Percentiles rank a stretch among this genome's conserved stretches.
Evolutionary conservation across 2,329 filamentous ascomycete species (phyloP).

Genomic region (Lachnellula subtilissima): DNA sequence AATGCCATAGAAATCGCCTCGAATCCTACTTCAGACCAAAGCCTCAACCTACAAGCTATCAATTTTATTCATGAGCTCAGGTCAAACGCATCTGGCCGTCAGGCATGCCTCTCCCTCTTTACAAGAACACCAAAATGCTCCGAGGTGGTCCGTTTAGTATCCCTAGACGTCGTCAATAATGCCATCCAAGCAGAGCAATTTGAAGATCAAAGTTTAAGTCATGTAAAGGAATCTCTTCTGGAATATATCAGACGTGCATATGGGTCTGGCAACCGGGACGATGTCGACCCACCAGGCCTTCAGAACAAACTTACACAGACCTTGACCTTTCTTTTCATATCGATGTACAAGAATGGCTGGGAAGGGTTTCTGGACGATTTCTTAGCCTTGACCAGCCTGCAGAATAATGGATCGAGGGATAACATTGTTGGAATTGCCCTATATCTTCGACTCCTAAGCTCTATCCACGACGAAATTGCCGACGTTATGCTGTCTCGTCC

Average conservation of each 20-base stretch:
- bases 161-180: conserved; percentile 89
- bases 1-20: conserved; percentile 94
- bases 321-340: conserved; percentile 86
- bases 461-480: conserved; percentile 95
- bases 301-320: conserved; percentile 98
- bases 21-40: conserved; percentile 70
- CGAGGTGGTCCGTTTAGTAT: conserved; percentile 83
- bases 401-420: conserved; percentile 55
- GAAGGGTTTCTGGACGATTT: conserved; percentile 88
- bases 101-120: conserved; percentile 83
- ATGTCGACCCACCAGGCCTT: conserved; percentile 67
- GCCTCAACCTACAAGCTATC: conserved; percentile 76
- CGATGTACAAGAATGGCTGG: conserved; percentile 83
- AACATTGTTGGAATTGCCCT: conserved; percentile 75
- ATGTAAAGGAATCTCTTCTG: conserved; percentile 77
- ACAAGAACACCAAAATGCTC: conserved; percentile 68
- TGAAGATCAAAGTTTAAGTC: conserved; percentile 65
- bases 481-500: conserved; percentile 82
- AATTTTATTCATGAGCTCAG: conserved; percentile 76
- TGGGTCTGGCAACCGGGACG: conserved; percentile 47
- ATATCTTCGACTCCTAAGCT: conserved; percentile 82
- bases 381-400: conserved; percentile 63
- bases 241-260: conserved; percentile 77
- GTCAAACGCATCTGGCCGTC: conserved; percentile 80
- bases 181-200: conserved; percentile 77